Percentiles rank a stretch among this genome's conserved stretches.
phyloP scores from a whole-genome alignment of 805 yeast species.

The Barnettozyma botsteinii region DNA sequence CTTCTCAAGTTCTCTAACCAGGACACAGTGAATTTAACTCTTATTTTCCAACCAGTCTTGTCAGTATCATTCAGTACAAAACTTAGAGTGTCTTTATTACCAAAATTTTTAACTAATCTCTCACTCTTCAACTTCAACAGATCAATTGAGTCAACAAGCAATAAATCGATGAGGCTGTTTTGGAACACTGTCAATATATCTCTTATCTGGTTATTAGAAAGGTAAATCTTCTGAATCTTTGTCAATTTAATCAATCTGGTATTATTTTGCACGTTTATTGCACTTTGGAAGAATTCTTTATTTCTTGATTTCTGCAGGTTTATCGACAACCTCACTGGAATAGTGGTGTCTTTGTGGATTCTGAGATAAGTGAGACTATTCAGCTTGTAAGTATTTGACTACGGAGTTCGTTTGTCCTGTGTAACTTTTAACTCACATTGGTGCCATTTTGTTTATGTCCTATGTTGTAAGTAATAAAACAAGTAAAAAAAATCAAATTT shows the following conservation, averaged over 20 bases:
- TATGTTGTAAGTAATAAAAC: background rate
- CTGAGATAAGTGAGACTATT: background rate
- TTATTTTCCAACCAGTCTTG: constrained; percentile 12
- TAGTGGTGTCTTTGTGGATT: background rate
- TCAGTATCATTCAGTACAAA: constrained; percentile 6
- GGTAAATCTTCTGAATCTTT: constrained; percentile 7
- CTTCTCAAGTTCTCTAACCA: constrained; percentile 8
- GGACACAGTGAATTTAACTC: constrained; percentile 7
- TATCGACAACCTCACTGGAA: constrained; percentile 3
- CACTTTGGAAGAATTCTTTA: constrained; percentile 3
- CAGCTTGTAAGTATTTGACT: background rate
- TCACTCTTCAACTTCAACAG: constrained; percentile 1
- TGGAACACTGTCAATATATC: constrained; percentile 13
- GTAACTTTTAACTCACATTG: constrained; percentile 1
- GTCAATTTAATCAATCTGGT: constrained; percentile 4
- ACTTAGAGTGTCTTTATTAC: constrained; percentile 1
- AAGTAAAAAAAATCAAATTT: background rate
- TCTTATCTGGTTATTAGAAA: constrained; percentile 19
- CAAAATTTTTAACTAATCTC: background rate
- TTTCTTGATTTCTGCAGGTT: constrained; percentile 1
- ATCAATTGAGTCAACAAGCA: constrained; percentile 15
- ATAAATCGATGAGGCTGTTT: constrained; percentile 10
- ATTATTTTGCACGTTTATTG: constrained; percentile 8
- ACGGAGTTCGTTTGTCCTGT: background rate
- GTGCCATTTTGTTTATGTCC: background rate